Evolutionary conservation across 2,329 filamentous ascomycete species (phyloP).

Genomic region (Parastagonospora avenae): DNA sequence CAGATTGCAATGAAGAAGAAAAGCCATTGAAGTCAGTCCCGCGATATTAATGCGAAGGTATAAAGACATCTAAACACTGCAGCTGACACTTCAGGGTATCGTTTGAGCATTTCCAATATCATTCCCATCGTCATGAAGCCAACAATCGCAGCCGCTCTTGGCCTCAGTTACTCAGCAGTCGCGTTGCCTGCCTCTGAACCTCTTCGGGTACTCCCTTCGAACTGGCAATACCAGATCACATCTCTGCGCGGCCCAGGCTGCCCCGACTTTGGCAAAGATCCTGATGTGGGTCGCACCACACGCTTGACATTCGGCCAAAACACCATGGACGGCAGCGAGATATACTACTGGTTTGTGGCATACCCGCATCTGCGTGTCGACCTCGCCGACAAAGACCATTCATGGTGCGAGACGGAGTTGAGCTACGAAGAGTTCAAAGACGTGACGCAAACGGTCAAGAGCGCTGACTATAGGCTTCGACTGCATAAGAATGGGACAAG

Average conservation of each 20-base stretch:
- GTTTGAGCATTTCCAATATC: neutral
- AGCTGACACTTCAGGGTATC: neutral
- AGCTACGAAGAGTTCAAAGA: constrained; percentile 16
- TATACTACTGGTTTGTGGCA: constrained; percentile 26
- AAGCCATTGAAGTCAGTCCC: neutral
- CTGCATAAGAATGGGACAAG: constrained; percentile 27
- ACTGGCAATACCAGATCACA: constrained; percentile 20
- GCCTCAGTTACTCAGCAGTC: constrained; percentile 11
- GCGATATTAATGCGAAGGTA: too few species aligned
- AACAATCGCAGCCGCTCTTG: neutral
- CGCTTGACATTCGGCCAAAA: constrained; percentile 21
- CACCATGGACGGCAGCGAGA: constrained; percentile 23
- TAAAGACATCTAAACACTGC: neutral
- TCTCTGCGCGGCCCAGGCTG: constrained; percentile 21
- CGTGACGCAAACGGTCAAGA: neutral
- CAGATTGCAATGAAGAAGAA: too few species aligned
- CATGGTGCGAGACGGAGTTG: constrained; percentile 27
- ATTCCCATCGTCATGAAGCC: constrained; percentile 8
- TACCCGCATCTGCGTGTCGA: constrained; percentile 19
- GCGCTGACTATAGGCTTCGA: constrained; percentile 15
- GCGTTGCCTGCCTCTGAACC: constrained; percentile 11
- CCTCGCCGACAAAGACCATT: constrained; percentile 8
- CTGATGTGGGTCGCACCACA: constrained; percentile 3
- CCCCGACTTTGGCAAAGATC: constrained; percentile 9
- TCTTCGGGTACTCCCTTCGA: constrained; percentile 13